Evolutionary conservation across 345 rosid genomes (phyloP).

Genomic region (Conringia planisiliqua): DNA sequence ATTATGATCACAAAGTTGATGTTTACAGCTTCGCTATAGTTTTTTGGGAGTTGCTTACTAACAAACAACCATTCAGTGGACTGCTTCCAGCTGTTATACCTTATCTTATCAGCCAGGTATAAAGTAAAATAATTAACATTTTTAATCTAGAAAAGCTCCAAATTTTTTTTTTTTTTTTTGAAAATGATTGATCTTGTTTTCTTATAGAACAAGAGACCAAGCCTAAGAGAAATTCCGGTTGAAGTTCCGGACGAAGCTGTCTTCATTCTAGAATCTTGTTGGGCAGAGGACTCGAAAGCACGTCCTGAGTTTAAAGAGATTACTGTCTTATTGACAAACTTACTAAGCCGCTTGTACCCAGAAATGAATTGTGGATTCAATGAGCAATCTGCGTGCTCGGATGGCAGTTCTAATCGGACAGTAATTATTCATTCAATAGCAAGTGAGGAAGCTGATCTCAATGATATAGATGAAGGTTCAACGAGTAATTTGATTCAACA

Average conservation of each 20-base stretch:
- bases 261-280: constrained; percentile 48
- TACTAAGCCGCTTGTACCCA: constrained; percentile 18
- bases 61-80: constrained; percentile 48
- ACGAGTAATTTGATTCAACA: background rate
- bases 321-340: constrained; percentile 19
- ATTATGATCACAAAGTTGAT: constrained; percentile 70
- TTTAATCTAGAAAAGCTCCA: background rate
- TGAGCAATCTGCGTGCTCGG: background rate
- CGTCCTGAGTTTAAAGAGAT: constrained; percentile 62
- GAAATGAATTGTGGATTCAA: background rate
- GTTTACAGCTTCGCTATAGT: constrained; percentile 66
- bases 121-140: background rate
- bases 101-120: constrained; percentile 44
- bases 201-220: constrained; percentile 55
- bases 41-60: constrained; percentile 64
- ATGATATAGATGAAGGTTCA: background rate
- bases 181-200: background rate
- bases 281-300: constrained; percentile 45
- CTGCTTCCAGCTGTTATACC: constrained; percentile 19
- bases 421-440: background rate
- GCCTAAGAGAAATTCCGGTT: constrained; percentile 38
- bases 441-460: background rate
- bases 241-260: constrained; percentile 35
- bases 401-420: background rate
- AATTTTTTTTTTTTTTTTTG: background rate